Evolutionary conservation across 2,329 filamentous ascomycete species (phyloP).

Genomic region (Colletotrichum truncatum): DNA sequence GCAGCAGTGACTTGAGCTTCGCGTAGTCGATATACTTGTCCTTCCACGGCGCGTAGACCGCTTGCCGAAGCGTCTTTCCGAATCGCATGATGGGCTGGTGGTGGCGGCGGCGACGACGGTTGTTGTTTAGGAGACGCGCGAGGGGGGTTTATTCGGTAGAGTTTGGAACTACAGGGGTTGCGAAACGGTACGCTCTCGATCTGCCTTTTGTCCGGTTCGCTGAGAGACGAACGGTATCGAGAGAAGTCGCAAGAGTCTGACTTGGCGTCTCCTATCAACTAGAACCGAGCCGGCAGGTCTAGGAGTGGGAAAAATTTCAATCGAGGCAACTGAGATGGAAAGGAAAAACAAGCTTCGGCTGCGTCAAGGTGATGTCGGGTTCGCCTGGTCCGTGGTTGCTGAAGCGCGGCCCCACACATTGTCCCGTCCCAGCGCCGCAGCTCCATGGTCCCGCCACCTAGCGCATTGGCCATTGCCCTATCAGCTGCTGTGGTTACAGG

Average conservation of each 20-base stretch:
- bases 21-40: constrained; percentile 95
- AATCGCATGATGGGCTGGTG: constrained; percentile 77
- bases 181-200: background rate
- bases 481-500: constrained; percentile 23
- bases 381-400: constrained; percentile 11
- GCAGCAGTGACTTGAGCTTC: constrained; percentile 89
- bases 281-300: background rate
- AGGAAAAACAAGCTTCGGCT: constrained; percentile 25
- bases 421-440: constrained; percentile 5
- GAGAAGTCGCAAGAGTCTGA: background rate
- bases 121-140: background rate
- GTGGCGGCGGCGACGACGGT: background rate
- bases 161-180: background rate
- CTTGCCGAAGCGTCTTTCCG: constrained; percentile 84
- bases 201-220: background rate
- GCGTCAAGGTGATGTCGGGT: constrained; percentile 9
- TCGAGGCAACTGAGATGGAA: background rate
- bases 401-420: constrained; percentile 8
- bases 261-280: background rate
- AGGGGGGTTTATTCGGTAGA: too few relatives aligned
- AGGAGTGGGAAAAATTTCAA: constrained; percentile 3
- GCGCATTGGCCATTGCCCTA: constrained; percentile 31
- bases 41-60: constrained; percentile 88
- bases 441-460: constrained; percentile 17
- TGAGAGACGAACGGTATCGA: background rate